Base-by-base conservation (phyloP, 306 rosid genomes). In the Hylodesmum podocarpum region DNA sequence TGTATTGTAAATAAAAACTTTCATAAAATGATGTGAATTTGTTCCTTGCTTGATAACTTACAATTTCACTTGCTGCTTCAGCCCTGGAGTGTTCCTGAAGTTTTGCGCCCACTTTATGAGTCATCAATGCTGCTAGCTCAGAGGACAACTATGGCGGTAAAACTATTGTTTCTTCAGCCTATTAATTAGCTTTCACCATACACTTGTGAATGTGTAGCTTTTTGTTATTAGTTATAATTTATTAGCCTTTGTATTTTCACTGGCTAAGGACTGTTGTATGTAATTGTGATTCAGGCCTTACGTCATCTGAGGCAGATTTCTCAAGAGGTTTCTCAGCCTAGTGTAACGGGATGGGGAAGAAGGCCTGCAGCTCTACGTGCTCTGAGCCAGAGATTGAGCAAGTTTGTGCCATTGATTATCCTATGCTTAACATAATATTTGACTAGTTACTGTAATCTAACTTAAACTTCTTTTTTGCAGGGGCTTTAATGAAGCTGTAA, bases 21-120 rank as follows among this genome's bases (percentile, higher is more conserved):
- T 18, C 62, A 9, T 47, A 13, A 63, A 15, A 22, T 44, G 47
- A 64, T 55, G 51, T 31, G 37, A 66, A 46, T 21, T 77, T 39
- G 37, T 63, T 53, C 65, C 33, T 54, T 47, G 24, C 70, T 77
- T 84, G 62, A 67, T 57, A 36, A 25, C 59, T 79, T 49, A 11
- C 25, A 75, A 59, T 70, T 70, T 63, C 51, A 72, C 75, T 78
- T 31, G 28, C 24, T 83, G 68, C 41, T 57, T 14, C 66, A 58
- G 98, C 98, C 97, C 13, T 95, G 97, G 97, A 95, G 96, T 65
- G 98, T 95, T 25, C 98, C 97, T 33, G 98, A 95, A 83, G 98
- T 95, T 39, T 77, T 95, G 85, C 97, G 98, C 73, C 96, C 98
- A 11, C 91, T 95, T 4, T 92, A 95, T 36, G 94, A 92, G 88